Evolutionary conservation across 768 basidiomycete genomes (phyloP), one percentile per base, ranked within the genome.

Genomic region (Pleurotus giganteus): DNA sequence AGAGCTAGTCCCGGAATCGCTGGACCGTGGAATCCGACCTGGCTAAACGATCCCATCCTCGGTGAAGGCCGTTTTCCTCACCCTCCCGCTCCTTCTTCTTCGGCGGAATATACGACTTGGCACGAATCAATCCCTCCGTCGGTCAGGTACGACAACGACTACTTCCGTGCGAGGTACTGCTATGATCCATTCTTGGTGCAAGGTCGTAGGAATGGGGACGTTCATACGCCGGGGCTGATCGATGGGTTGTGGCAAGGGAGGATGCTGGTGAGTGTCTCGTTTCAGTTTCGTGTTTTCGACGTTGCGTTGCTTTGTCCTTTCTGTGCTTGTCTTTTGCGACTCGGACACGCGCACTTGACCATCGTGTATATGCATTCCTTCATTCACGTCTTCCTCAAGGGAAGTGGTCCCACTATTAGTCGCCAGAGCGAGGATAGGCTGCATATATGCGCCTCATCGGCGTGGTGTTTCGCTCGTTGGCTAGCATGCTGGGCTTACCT

Each of bases 231-330:
- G 0, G 87, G 86, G 4, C 62, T 72, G 2, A 69, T 87, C 60
- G 66, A 65, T 19, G 86, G 86, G 2, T 69, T 79, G 4, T 88
- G 82, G 84, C 77, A 84, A 56, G 88, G 88, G 3, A 72, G 81
- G 17, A 75, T 86, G 66, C 68, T 83, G 53, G 86, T 88, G 51
- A 56, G 84, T 78, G 4, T 19, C 9, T 17, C n/a, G n/a, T n/a
- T n/a, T n/a, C n/a, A n/a, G 34, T 50, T 41, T 56, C 7, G 54
- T 43, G 36, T 54, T 52, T 13, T 50, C 21, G 17, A 27, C 44
- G 17, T 52, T 29, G 36, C 28, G 43, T 39, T 34, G 6, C 42
- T 32, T 47, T 55, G 52, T 41, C 43, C 28, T 26, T 51, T 23
- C 12, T 50, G 9, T 34, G 45, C 13, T 55, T 21, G 44, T 27